These are phyloP conservation scores for Psilocybe sp. DNA, from an alignment of 768 basidiomycete genomes.

Conservation along the genomic window DNA sequence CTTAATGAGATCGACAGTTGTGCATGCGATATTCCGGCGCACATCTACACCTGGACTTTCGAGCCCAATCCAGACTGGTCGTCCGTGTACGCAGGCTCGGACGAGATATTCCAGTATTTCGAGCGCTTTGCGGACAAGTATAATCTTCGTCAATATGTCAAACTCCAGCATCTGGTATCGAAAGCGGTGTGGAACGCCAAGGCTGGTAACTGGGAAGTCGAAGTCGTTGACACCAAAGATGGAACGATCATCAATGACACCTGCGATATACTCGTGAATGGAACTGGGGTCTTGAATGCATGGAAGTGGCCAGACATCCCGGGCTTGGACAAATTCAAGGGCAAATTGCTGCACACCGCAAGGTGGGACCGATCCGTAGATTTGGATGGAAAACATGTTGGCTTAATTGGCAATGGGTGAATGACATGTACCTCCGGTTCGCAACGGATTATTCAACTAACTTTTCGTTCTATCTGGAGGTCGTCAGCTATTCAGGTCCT, in stretches of 20 bases:
- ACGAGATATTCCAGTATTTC: constrained; percentile 26
- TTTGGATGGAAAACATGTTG: constrained; percentile 15
- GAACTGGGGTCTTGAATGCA: constrained; percentile 30
- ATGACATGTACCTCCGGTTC: background rate
- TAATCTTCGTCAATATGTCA: constrained; percentile 26
- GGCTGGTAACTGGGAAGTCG: constrained; percentile 24
- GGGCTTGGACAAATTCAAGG: constrained; percentile 15
- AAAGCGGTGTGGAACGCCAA: constrained; percentile 26
- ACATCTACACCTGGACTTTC: constrained; percentile 27
- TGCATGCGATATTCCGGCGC: constrained; percentile 28
- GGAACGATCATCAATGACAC: constrained; percentile 15
- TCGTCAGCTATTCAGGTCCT: constrained; percentile 31
- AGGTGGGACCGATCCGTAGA: constrained; percentile 15
- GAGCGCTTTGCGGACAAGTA: constrained; percentile 25
- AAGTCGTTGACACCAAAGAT: constrained; percentile 17
- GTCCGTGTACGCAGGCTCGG: constrained; percentile 23
- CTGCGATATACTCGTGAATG: constrained; percentile 32
- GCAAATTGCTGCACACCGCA: constrained; percentile 17
- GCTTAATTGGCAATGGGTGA: constrained; percentile 17
- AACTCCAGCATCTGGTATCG: constrained; percentile 22
- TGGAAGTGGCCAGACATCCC: constrained; percentile 34
- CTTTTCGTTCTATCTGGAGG: constrained; percentile 5
- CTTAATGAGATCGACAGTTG: constrained; percentile 14
- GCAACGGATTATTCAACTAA: background rate
- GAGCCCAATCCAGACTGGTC: constrained; percentile 29